phyloP scores from a whole-genome alignment of 441 rosid genomes.

The Cnidoscolus chayamansa region DNA sequence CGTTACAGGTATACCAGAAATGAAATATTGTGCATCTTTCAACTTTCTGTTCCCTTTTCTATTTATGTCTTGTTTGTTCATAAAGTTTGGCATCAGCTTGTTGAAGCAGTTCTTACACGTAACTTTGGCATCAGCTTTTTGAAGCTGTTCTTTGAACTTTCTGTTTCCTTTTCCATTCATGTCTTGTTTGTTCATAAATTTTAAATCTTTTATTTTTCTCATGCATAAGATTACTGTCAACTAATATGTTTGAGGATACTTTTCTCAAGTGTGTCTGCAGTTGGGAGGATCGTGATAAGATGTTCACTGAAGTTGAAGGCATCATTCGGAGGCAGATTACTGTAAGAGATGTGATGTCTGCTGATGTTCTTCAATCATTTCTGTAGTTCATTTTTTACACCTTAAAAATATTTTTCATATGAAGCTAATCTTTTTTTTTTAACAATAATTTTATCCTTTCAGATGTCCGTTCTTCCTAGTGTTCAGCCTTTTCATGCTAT shows the following conservation, averaged over 20 bases:
- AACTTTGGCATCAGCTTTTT: neutral
- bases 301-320: constrained; percentile 85
- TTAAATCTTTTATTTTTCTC: neutral
- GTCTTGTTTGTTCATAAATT: no score
- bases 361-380: neutral
- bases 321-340: constrained; percentile 84
- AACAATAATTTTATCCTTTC: constrained; percentile 20
- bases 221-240: neutral
- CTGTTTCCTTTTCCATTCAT: no score
- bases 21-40: neutral
- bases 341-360: constrained; percentile 35
- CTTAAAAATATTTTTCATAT: neutral
- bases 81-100: neutral
- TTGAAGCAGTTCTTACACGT: neutral
- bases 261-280: constrained; percentile 72
- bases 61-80: neutral
- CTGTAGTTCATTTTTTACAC: neutral
- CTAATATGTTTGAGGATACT: constrained; percentile 7
- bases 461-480: constrained; percentile 93
- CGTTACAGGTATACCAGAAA: constrained; percentile 63
- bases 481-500: constrained; percentile 99
- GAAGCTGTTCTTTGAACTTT: no score
- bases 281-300: constrained; percentile 95
- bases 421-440: neutral
- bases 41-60: neutral